These are phyloP conservation scores for Bothriochloa decipiens DNA, from an alignment of 176 grass and related monocot species.

Conservation along the genomic window DNA sequence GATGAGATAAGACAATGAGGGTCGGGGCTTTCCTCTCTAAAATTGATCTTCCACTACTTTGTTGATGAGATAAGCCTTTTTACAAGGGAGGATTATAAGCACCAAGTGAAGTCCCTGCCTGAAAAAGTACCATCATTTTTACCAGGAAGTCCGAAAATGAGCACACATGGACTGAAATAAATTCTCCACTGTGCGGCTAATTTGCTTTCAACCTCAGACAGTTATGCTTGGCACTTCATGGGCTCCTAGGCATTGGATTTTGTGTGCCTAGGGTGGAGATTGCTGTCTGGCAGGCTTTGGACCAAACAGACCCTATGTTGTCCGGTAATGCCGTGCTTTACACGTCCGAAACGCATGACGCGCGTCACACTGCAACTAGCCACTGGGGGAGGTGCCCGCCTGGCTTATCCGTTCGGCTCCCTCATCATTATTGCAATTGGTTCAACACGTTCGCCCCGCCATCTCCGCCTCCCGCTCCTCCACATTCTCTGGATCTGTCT, in stretches of 20 bases:
- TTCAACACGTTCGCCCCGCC: no score
- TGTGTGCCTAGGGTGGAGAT: no score
- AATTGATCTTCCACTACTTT: background rate
- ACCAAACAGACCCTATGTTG: no score
- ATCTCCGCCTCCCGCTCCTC: no score
- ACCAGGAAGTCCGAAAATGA: background rate
- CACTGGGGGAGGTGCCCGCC: no score
- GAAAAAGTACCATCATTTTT: background rate
- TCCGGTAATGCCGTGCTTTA: no score
- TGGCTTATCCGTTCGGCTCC: no score
- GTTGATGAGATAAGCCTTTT: background rate
- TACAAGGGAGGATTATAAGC: background rate
- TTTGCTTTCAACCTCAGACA: background rate
- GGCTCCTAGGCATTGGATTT: background rate
- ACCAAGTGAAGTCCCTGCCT: background rate
- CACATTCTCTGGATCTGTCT: no score
- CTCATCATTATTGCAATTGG: no score
- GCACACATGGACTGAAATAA: background rate
- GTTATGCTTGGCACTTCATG: background rate
- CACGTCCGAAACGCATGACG: no score
- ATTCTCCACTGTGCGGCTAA: background rate
- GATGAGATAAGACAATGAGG: background rate
- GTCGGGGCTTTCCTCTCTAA: background rate
- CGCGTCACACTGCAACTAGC: no score
- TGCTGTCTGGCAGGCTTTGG: no score